These are phyloP conservation scores for Phaeotremella skinneri DNA, from an alignment of 768 basidiomycete genomes.

Conservation along the genomic window DNA sequence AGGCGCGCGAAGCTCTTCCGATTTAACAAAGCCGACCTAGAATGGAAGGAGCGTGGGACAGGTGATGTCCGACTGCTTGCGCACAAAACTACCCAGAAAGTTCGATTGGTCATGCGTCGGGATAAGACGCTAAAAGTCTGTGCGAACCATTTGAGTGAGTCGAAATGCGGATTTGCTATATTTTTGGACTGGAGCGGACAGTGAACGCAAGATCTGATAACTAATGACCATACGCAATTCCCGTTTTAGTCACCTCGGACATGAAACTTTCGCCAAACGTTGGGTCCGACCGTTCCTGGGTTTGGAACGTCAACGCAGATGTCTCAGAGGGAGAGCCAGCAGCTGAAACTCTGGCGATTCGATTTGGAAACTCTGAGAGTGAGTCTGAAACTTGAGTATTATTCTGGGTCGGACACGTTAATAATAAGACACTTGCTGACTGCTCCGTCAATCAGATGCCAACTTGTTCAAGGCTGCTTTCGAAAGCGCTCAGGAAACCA, in stretches of 20 bases:
- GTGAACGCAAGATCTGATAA: constrained; percentile 1
- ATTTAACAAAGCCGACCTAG: constrained; percentile 70
- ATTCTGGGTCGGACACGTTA: not conserved
- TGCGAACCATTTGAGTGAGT: constrained; percentile 89
- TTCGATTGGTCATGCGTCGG: constrained; percentile 96
- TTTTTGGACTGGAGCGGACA: not conserved
- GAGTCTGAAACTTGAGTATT: constrained; percentile 47
- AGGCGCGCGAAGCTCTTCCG: constrained; percentile 99
- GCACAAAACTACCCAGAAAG: constrained; percentile 85
- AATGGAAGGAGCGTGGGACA: constrained; percentile 99
- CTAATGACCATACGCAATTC: not conserved
- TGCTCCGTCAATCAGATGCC: constrained; percentile 60
- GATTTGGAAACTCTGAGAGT: constrained; percentile 97
- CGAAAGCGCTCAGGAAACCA: constrained; percentile 69
- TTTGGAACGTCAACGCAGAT: constrained; percentile 95
- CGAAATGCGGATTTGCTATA: too few relatives aligned
- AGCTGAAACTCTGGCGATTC: constrained; percentile 93
- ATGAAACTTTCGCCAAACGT: constrained; percentile 97
- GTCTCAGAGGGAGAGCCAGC: constrained; percentile 86
- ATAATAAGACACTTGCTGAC: constrained; percentile 1
- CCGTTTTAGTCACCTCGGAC: constrained; percentile 67
- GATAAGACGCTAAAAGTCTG: constrained; percentile 99
- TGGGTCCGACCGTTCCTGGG: constrained; percentile 98
- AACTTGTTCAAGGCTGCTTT: constrained; percentile 83
- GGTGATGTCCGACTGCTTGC: constrained; percentile 89